Conservation (phyloP, 257 asterid genomes). For the Rhazya stricta region DNA sequence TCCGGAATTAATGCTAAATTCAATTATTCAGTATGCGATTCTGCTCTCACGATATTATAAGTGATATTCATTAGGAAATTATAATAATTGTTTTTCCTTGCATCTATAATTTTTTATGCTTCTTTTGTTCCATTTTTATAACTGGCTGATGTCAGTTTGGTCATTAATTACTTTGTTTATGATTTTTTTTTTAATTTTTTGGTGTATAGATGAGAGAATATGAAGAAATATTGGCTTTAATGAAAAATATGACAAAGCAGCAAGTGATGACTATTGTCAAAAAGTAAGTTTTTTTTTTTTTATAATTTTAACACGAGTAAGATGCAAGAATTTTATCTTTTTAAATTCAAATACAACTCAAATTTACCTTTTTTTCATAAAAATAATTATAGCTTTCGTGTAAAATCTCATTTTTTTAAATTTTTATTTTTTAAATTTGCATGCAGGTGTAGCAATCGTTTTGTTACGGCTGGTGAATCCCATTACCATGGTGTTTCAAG, state of each 20-base stretch:
- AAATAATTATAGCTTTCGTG: no score
- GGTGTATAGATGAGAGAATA: neutral
- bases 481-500: neutral
- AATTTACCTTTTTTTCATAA: no score
- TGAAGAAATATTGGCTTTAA: neutral
- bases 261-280: neutral
- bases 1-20: neutral
- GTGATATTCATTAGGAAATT: no score
- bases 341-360: no score
- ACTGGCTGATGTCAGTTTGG: no score
- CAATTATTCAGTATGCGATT: neutral
- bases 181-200: no score
- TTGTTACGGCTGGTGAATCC: neutral
- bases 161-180: neutral
- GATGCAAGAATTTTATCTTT: no score
- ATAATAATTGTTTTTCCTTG: no score
- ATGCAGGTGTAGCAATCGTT: neutral
- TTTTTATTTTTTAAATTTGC: no score
- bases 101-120: no score
- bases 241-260: neutral
- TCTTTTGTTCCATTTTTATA: no score
- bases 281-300: neutral
- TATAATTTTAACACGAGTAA: no score
- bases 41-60: neutral
- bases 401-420: neutral